Evolutionary conservation across 106 monocot species (phyloP), one percentile per base, ranked within the genome.

Genomic region (Iris macrosiphon): DNA sequence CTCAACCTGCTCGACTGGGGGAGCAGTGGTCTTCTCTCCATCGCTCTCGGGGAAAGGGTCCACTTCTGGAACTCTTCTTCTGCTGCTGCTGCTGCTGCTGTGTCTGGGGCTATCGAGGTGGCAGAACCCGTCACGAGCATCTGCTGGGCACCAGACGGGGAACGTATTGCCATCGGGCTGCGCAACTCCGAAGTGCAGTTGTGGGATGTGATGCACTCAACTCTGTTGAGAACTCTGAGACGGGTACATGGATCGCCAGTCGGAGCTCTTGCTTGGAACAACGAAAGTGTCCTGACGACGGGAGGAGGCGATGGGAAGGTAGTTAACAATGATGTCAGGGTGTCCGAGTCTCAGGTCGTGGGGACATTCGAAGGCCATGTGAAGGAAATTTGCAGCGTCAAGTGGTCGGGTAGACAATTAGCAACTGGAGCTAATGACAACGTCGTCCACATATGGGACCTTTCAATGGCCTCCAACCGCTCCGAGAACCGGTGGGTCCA

Each of bases 111-210:
- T 21, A n/a, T n/a, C n/a, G 85, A 80, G 0, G 77, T 77, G 45
- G 6, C 40, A 7, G 85, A 80, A 24, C 80, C 85, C 2, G 70
- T 86, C 24, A 86, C 85, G 16, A 86, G 85, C 24, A 73, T 86
- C 22, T 70, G 66, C 19, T 80, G 85, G 85, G 85, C 85, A 45
- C 80, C 85, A 8, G 80, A 86, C 46, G 85, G 80, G 4, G 61
- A 54, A 22, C 76, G 77, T 45, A 41, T 86, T 27, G 80, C 80
- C 10, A 42, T 86, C 16, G 85, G 85, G 10, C 37, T 86, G 52
- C 70, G 73, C 42, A 70, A 68, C 6, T 86, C 85, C 1, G 65
- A 86, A 6, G 31, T 86, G 6, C 80, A 86, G 49, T 23, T 86
- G 25, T 86, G 75, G 76, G 85, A 86, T 66, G 15, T 52, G 5